Conservation (phyloP, 2,329 filamentous ascomycete species). For the Beauveria rudraprayagi region DNA sequence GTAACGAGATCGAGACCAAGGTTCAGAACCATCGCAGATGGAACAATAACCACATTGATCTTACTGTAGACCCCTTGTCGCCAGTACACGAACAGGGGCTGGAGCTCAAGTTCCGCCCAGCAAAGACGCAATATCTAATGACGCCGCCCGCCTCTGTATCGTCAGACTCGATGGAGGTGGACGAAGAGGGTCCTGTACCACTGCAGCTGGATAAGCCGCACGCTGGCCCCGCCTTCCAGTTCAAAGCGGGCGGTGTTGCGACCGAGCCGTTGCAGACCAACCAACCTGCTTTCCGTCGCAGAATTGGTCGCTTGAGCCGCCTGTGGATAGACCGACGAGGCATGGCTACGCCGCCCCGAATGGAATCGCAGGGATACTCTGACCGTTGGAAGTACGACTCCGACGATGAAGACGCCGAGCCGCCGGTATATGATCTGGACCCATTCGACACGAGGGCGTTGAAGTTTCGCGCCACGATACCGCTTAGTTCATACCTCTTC, state of each 20-base stretch:
- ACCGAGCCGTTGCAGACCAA: slow-evolving; percentile 32
- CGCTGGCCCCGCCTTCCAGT: slow-evolving; percentile 33
- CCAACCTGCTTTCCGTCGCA: slow-evolving; percentile 67
- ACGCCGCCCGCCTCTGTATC: slow-evolving; percentile 52
- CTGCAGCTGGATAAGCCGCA: slow-evolving; percentile 29
- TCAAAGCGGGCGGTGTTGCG: slow-evolving; percentile 32
- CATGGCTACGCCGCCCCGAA: slow-evolving; percentile 42
- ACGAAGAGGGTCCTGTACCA: slow-evolving; percentile 39
- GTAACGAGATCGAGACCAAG: slow-evolving; percentile 76
- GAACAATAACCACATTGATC: slow-evolving; percentile 84
- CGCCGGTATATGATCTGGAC: slow-evolving; percentile 67
- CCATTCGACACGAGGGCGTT: slow-evolving; percentile 54
- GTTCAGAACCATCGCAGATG: slow-evolving; percentile 82
- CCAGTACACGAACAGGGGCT: slow-evolving; percentile 60
- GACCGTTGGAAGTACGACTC: slow-evolving; percentile 84
- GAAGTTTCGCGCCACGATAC: slow-evolving; percentile 53
- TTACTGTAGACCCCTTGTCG: slow-evolving; percentile 77
- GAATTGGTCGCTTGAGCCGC: slow-evolving; percentile 76
- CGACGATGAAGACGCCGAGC: slow-evolving; percentile 68
- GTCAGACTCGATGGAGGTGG: slow-evolving; percentile 49
- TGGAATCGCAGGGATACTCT: slow-evolving; percentile 35
- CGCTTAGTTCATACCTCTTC: slow-evolving; percentile 36
- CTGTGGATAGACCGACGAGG: slow-evolving; percentile 82
- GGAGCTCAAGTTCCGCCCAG: slow-evolving; percentile 60
- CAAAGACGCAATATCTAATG: slow-evolving; percentile 63